Evolutionary conservation across 306 rosid species (phyloP), one percentile per base, ranked within the genome.

Genomic region (Hippophae tibetana): DNA sequence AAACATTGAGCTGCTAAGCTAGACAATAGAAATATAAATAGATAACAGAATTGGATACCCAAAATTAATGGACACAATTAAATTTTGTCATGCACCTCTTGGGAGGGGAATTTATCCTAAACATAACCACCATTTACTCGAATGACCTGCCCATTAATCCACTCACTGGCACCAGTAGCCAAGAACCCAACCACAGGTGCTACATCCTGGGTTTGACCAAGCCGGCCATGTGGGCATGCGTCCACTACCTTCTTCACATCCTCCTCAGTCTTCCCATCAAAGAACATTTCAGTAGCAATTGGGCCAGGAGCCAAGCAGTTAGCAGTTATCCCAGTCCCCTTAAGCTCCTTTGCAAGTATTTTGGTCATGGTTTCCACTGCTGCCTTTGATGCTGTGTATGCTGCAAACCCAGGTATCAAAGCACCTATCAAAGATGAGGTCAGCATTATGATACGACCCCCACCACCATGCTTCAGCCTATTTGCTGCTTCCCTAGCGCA

Each of bases 291-390:
- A 0, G 82, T 82, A 1, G 80, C 87, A 0, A 71, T 58, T 0
- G 84, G 82, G 9, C 87, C 87, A 0, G 82, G 82, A 0, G 84
- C 84, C 8, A 82, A 71, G 53, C 76, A 79, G 49, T 82, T 82
- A 0, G 74, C 80, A 0, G 84, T 73, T 0, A 78, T 64, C 26
- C 77, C 64, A 0, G 46, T 73, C 7, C 84, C 84, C 65, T 66
- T 78, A n/a, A 82, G 60, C 74, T 78, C 87, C 78, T 82, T 82
- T 0, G 87, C 87, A 31, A 69, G 45, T 4, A 76, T 63, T 67
- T 73, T 82, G 0, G 74, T n/a, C 80, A 79, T 76, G 0, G 80
- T 52, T 60, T 82, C 88, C 56, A 73, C 82, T 0, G 84, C 82
- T 0, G 84, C 80, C 66, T 79, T 82, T 5, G 88, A 82, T 0